phyloP scores from a whole-genome alignment of 163 green algal genomes.

The Chlorella variabilis region DNA sequence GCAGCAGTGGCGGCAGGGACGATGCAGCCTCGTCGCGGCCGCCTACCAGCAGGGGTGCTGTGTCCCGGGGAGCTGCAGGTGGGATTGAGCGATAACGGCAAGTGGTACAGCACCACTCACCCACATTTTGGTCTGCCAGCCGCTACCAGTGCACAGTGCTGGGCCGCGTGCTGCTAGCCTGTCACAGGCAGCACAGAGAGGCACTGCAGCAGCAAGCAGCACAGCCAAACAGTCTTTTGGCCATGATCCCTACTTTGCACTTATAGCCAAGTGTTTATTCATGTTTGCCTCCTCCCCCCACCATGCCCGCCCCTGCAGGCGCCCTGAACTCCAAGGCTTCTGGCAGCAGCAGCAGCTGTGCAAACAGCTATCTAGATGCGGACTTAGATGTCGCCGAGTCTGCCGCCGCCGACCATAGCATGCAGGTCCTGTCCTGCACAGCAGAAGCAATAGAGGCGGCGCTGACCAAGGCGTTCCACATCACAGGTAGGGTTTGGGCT shows the following conservation, averaged over 20 bases:
- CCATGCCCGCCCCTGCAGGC: too few species aligned
- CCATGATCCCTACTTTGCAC: too few species aligned
- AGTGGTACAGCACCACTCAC: too few species aligned
- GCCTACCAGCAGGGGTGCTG: background rate
- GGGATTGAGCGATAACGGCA: too few species aligned
- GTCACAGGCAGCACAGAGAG: too few species aligned
- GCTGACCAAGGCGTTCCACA: slow-evolving; percentile 64
- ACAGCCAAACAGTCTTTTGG: too few species aligned
- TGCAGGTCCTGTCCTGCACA: slow-evolving; percentile 40
- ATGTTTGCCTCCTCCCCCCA: too few species aligned
- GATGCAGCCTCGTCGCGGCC: background rate
- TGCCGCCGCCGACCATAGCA: background rate
- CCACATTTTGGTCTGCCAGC: too few species aligned
- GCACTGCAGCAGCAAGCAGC: too few species aligned
- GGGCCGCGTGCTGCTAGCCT: too few species aligned
- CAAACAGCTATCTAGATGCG: slow-evolving; percentile 25
- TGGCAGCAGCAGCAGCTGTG: slow-evolving; percentile 26
- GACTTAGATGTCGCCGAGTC: background rate
- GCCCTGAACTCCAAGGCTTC: background rate
- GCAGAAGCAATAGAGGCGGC: slow-evolving; percentile 57
- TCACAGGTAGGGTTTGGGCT: slow-evolving; percentile 30
- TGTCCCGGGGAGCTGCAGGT: background rate
- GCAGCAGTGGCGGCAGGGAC: background rate
- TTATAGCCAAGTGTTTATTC: too few species aligned
- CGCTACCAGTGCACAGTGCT: too few species aligned